phyloP scores from a whole-genome alignment of 768 basidiomycete genomes.

The Boletus rubropictus region DNA sequence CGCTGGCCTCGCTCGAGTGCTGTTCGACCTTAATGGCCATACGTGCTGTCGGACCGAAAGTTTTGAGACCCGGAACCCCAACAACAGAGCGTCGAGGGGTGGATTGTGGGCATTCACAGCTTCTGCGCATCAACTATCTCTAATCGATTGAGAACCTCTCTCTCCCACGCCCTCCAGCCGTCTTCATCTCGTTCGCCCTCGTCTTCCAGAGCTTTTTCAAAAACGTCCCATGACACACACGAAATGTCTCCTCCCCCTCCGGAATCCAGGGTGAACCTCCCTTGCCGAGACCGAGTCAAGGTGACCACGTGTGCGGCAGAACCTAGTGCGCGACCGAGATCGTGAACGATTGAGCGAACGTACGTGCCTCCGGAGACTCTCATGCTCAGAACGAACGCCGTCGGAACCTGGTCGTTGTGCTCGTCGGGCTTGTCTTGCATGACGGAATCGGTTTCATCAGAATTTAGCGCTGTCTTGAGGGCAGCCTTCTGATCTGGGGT shows the following conservation, averaged over 20 bases:
- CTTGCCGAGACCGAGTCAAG: slow-evolving; percentile 84
- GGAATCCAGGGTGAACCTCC: slow-evolving; percentile 58
- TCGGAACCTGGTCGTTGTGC: slow-evolving; percentile 42
- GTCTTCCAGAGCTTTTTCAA: slow-evolving; percentile 52
- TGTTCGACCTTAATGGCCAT: too few relatives aligned
- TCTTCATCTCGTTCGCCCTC: slow-evolving; percentile 56
- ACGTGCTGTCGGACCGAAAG: too few relatives aligned
- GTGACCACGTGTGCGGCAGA: slow-evolving; percentile 93
- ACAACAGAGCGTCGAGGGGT: too few relatives aligned
- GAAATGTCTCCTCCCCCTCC: slow-evolving; percentile 46
- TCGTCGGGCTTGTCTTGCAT: slow-evolving; percentile 33
- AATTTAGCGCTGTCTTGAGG: slow-evolving; percentile 57
- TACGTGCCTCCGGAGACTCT: slow-evolving; percentile 95
- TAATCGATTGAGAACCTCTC: slow-evolving; percentile 62
- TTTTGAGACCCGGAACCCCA: too few relatives aligned
- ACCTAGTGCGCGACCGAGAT: slow-evolving; percentile 76
- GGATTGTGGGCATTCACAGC: not conserved
- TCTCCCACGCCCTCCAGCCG: slow-evolving; percentile 79
- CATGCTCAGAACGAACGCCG: slow-evolving; percentile 86
- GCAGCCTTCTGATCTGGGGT: slow-evolving; percentile 63
- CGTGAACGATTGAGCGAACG: slow-evolving; percentile 92
- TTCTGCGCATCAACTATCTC: slow-evolving; percentile 44
- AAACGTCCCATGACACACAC: slow-evolving; percentile 73
- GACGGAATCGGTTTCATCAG: slow-evolving; percentile 37
- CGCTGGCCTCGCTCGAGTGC: too few relatives aligned